Conservation (phyloP, 108 stramenopile species). For the Stephanodiscus minutulus region DNA sequence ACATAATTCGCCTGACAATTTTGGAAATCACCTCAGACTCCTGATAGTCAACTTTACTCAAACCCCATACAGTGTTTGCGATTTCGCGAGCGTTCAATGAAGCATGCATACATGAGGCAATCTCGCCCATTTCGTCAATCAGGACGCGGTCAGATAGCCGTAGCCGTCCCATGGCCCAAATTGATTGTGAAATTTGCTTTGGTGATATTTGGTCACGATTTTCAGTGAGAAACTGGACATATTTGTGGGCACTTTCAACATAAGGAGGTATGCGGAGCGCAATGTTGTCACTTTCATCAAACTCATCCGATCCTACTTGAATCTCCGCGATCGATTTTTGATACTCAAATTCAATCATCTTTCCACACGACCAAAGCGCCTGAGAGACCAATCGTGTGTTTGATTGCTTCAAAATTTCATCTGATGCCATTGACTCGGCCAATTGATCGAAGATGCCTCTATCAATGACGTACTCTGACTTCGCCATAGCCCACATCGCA, state of each 20-base stretch:
- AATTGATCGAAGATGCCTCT: constrained; percentile 78
- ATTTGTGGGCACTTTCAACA: constrained; percentile 35
- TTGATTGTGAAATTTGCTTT: constrained; percentile 62
- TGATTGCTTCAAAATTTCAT: constrained; percentile 35
- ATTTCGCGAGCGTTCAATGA: constrained; percentile 57
- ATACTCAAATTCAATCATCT: constrained; percentile 55
- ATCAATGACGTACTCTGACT: constrained; percentile 61
- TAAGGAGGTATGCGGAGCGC: constrained; percentile 51
- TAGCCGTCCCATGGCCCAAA: constrained; percentile 69
- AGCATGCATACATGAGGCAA: constrained; percentile 16
- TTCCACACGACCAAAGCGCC: constrained; percentile 75
- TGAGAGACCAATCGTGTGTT: constrained; percentile 57
- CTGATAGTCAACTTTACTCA: constrained; percentile 54
- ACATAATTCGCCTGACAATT: constrained; percentile 39
- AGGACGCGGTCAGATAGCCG: constrained; percentile 33
- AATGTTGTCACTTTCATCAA: constrained; percentile 7
- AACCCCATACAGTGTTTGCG: constrained; percentile 67
- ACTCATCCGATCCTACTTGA: not conserved
- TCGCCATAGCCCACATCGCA: constrained; percentile 74
- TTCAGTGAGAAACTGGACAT: constrained; percentile 37
- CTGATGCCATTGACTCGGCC: constrained; percentile 37
- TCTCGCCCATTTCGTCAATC: constrained; percentile 27
- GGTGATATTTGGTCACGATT: constrained; percentile 52
- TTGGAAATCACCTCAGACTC: constrained; percentile 25
- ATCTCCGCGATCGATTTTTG: constrained; percentile 6